phyloP scores from a whole-genome alignment of 805 yeast species.

The Wickerhamomyces bovis region DNA sequence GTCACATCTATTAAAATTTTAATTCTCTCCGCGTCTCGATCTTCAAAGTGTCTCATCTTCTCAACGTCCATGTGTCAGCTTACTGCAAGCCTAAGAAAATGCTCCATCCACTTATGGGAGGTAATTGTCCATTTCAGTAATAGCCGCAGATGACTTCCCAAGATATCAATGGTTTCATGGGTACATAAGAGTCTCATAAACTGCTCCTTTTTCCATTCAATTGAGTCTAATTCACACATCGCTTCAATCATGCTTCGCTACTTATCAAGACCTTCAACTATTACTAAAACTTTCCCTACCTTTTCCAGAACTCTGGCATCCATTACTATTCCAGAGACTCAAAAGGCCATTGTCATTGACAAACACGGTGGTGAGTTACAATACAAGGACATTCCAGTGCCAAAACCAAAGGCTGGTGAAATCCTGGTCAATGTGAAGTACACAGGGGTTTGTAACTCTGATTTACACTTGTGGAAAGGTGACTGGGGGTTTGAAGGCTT shows the following conservation, averaged over 20 bases:
- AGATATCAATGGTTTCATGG: too few relatives aligned
- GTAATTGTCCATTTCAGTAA: neutral
- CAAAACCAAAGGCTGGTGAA: slow-evolving; percentile 47
- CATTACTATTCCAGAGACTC: slow-evolving; percentile 34
- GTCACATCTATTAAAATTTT: too few relatives aligned
- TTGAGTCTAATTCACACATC: neutral
- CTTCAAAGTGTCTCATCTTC: too few relatives aligned
- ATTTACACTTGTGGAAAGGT: slow-evolving; percentile 57
- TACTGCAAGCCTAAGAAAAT: too few relatives aligned
- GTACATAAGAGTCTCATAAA: neutral
- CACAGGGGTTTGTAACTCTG: slow-evolving; percentile 60
- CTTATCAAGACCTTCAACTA: neutral
- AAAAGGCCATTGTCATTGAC: slow-evolving; percentile 44
- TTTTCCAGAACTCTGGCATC: slow-evolving; percentile 6
- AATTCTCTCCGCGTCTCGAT: too few relatives aligned
- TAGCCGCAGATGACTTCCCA: neutral
- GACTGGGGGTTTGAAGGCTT: slow-evolving; percentile 52
- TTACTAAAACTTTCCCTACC: neutral
- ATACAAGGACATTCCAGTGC: slow-evolving; percentile 47
- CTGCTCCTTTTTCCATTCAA: neutral
- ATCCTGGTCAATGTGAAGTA: slow-evolving; percentile 48
- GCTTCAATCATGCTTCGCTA: neutral
- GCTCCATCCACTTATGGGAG: too few relatives aligned
- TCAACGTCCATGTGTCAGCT: too few relatives aligned
- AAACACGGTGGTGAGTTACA: slow-evolving; percentile 38